phyloP scores from a whole-genome alignment of 2,329 filamentous ascomycete genomes.

The Mollisiaceae sp. region DNA sequence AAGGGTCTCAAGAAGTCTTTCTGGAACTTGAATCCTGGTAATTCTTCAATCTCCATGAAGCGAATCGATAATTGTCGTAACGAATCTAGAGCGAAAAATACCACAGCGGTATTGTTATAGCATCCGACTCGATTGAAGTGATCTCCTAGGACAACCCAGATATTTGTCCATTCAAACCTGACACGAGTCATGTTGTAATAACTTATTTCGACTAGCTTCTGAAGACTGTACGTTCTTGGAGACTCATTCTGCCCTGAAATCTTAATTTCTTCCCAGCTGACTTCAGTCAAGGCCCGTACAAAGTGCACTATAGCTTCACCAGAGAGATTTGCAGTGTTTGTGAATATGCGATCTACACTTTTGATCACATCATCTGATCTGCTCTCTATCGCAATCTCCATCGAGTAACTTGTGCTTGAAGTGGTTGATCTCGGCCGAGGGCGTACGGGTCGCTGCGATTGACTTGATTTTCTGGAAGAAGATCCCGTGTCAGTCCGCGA shows the following conservation, averaged over 20 bases:
- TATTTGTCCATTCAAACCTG: constrained; percentile 96
- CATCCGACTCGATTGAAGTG: constrained; percentile 99
- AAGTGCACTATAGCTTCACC: constrained; percentile 97
- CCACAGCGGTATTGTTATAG: constrained; percentile 93
- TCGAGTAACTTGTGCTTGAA: constrained; percentile 57
- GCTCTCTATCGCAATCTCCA: constrained; percentile 88
- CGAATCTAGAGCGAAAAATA: constrained; percentile 97
- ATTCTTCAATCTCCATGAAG: constrained; percentile 97
- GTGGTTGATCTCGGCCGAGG: constrained; percentile 57
- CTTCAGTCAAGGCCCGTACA: constrained; percentile 87
- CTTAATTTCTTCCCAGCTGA: constrained; percentile 99
- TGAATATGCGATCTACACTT: constrained; percentile 94
- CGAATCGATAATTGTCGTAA: constrained; percentile 95
- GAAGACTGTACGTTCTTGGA: constrained; percentile 93
- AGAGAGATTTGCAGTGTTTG: constrained; percentile 90
- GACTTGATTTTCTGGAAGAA: constrained; percentile 70
- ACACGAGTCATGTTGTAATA: constrained; percentile 99
- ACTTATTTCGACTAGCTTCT: constrained; percentile 98
- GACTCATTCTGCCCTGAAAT: constrained; percentile 96
- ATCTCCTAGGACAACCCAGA: constrained; percentile 96
- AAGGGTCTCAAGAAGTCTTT: constrained; percentile 99
- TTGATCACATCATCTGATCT: constrained; percentile 92
- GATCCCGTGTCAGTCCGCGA: constrained; percentile 53
- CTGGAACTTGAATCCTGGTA: constrained; percentile 99
- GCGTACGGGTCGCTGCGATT: constrained; percentile 53